Evolutionary conservation across 1,284 basidiomycete species (phyloP), one percentile per base, ranked within the genome.

Genomic region (Naganishia sp.): DNA sequence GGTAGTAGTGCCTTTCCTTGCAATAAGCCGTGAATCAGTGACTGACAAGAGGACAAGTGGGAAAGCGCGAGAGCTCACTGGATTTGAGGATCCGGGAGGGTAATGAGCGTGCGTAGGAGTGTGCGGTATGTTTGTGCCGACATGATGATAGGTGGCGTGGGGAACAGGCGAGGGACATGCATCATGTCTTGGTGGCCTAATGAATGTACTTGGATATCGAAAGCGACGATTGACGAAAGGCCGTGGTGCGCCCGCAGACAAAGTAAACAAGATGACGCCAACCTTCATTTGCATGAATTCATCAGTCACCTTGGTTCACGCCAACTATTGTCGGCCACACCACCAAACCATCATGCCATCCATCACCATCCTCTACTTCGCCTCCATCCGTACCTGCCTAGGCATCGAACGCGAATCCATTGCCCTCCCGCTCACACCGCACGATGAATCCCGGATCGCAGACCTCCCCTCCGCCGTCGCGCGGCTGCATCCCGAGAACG

Each of bases 351-450:
- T 13, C 61, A 63, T 53, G 61, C 31, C 13, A 25, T 42, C 55
- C 39, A 66, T 66, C 50, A 61, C 57, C 9, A 53, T 66, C 46
- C 65, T 66, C 57, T 66, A 66, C 58, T 66, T 66, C 50, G 65
- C 65, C 17, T 61, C 65, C 28, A 66, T 66, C 41, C 57, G 65
- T 7, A 66, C 65, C 17, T 57, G 50, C 35, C 65, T 66, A 4
- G 9, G n/a, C 25, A 32, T 55, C 42, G 65, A 61, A 18, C 43
- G 32, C 2, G 65, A 66, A 32, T 28, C 57, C 23, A 39, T 61
- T n/a, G 17, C 25, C 28, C 61, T 63, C 28, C 65, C 57, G 4
- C 9, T 32, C 11, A 7, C 28, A 1, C 43, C 54, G 25, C 11
- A 35, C n/a, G 11, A 2, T 13, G 3, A 23, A 23, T 54, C 52